Conservation (phyloP, 1,284 basidiomycete genomes). For the Marasmius sp. region DNA sequence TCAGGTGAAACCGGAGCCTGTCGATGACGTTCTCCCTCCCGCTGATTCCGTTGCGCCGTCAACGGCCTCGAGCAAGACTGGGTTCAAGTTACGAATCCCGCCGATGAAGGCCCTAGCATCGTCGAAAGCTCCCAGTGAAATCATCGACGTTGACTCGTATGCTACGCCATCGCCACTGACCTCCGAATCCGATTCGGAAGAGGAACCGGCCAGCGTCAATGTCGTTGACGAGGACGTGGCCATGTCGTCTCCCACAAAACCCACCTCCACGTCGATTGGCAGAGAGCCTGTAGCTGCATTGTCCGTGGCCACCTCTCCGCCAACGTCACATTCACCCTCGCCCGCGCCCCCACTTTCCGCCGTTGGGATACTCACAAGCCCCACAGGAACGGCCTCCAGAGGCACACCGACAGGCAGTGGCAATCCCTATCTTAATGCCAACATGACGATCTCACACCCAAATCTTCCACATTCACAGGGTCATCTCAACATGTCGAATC, state of each 20-base stretch:
- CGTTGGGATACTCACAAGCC: neutral
- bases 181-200: neutral
- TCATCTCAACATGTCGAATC: neutral
- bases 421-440: neutral
- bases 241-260: constrained; percentile 5
- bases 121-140: neutral
- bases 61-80: constrained; percentile 16
- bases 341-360: constrained; percentile 2
- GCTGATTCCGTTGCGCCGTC: neutral
- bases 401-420: neutral
- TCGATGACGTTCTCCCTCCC: constrained; percentile 8
- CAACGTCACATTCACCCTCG: constrained; percentile 10
- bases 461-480: neutral
- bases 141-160: neutral
- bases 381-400: neutral
- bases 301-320: constrained; percentile 11
- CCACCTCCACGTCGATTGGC: neutral
- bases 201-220: neutral
- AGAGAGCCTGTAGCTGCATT: constrained; percentile 1
- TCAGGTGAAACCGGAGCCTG: constrained; percentile 18
- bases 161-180: neutral
- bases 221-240: constrained; percentile 1
- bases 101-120: neutral
- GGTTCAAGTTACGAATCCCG: constrained; percentile 14
- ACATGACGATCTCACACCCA: neutral